Base-by-base conservation (phyloP, 257 asterid species). In the Misopates orontium region DNA sequence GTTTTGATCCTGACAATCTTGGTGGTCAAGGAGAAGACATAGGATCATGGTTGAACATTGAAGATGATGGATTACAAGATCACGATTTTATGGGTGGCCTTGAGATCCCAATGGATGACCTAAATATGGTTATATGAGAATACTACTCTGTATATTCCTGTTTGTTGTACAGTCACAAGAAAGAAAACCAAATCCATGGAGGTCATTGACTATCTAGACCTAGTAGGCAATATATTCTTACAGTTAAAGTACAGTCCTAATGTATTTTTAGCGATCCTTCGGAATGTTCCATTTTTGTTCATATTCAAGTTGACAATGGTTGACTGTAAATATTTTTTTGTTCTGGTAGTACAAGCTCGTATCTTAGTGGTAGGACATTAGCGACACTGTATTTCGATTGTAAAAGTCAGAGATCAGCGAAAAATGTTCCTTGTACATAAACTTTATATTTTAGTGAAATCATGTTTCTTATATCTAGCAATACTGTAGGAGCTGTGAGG, bases 11-110 rank as follows among this genome's bases (percentile, higher is more conserved):
- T 39, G 84, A 66, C 67, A 87, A 85, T 77, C 78, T 85, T 62
- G 86, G 84, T 75, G 88, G 85, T 75, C 95, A 89, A 69, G 98
- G 86, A 69, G 95, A 83, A 75, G 98, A 91, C 76, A 64, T 91
- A 64, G 96, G 92, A 39, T 83, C 96, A 28, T 80, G 85, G 89
- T 75, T 84, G 73, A 76, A 76, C 73, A 68, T 74, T 13, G 87
- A 78, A 47, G 89, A 82, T 21, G 87, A 80, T n/a, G 84, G 79
- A 55, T 64, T 80, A 62, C 85, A 80, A 66, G 89, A 83, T 71
- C 70, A 80, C 15, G 84, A 77, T 62, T 83, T 70, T 62, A 68
- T 80, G 86, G 57, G 24, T 48, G 86, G 89, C 67, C 84, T 78
- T 56, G 79, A 73, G 44, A 78, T 83, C 49, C 89, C 86, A 65